These are phyloP conservation scores for Fusarium bactridioides DNA, from an alignment of 2,329 filamentous ascomycete species.

Conservation along the genomic window DNA sequence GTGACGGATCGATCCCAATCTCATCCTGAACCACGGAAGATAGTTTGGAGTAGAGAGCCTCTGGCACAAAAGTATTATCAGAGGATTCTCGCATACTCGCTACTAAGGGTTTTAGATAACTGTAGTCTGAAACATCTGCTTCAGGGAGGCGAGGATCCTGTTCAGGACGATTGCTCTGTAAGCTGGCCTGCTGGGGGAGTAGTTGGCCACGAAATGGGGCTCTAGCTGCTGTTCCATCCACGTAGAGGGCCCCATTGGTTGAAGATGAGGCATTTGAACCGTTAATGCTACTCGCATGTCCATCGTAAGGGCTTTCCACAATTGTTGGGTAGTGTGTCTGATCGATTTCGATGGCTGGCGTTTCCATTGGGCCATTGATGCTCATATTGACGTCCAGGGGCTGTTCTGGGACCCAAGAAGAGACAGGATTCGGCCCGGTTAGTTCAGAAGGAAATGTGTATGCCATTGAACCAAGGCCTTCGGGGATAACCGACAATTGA, in stretches of 20 bases:
- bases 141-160: not conserved
- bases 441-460: conserved; percentile 1
- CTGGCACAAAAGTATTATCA: not conserved
- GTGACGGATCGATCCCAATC: not conserved
- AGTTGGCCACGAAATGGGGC: conserved; percentile 17
- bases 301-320: not conserved
- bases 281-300: not conserved
- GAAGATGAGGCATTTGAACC: not conserved
- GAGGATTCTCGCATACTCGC: not conserved
- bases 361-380: not conserved
- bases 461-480: conserved; percentile 3
- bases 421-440: not conserved
- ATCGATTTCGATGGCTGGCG: not conserved
- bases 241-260: conserved; percentile 9
- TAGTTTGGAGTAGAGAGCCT: not conserved
- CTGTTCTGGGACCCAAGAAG: not conserved
- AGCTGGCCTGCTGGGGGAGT: not conserved
- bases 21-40: not conserved
- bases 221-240: conserved; percentile 14
- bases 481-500: not conserved
- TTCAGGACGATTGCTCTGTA: not conserved
- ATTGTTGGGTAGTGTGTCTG: not conserved
- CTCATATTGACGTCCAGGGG: not conserved
- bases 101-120: not conserved
- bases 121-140: not conserved